Evolutionary conservation across 306 rosid genomes (phyloP).

Genomic region (Dalbergia oliveri): DNA sequence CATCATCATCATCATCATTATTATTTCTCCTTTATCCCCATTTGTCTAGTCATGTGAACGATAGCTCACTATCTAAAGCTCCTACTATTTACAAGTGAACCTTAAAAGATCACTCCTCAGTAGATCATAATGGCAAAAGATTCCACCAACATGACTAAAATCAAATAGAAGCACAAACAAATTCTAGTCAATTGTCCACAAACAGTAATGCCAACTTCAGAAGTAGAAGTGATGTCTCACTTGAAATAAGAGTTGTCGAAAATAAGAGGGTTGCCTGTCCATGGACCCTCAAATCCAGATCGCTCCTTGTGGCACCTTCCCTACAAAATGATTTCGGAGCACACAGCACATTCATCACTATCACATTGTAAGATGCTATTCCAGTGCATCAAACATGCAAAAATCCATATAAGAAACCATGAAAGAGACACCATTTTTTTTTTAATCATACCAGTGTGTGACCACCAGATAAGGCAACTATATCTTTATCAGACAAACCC

Average conservation of each 20-base stretch:
- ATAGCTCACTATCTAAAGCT: neutral
- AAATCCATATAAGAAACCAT: neutral
- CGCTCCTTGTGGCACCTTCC: conserved; percentile 76
- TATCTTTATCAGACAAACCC: conserved; percentile 73
- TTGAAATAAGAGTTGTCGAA: conserved; percentile 73
- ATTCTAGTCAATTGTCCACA: neutral
- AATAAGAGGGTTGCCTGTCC: conserved; percentile 68
- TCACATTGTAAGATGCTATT: neutral
- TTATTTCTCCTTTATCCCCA: neutral
- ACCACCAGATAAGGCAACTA: conserved; percentile 74
- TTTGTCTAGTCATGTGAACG: neutral
- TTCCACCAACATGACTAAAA: no score
- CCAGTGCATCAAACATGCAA: neutral
- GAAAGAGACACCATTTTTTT: neutral
- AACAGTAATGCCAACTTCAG: conserved; percentile 8
- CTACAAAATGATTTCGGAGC: conserved; percentile 38
- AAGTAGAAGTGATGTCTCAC: conserved; percentile 40
- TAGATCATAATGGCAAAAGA: neutral
- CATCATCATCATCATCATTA: neutral
- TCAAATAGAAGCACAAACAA: conserved; percentile 9
- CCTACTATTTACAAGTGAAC: neutral
- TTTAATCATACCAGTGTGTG: conserved; percentile 72
- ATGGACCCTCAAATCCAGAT: conserved; percentile 77
- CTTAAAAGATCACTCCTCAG: neutral
- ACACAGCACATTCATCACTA: neutral